Evolutionary conservation across 1,139 yeast species (phyloP).

Genomic region (Hyphopichia burtonii): DNA sequence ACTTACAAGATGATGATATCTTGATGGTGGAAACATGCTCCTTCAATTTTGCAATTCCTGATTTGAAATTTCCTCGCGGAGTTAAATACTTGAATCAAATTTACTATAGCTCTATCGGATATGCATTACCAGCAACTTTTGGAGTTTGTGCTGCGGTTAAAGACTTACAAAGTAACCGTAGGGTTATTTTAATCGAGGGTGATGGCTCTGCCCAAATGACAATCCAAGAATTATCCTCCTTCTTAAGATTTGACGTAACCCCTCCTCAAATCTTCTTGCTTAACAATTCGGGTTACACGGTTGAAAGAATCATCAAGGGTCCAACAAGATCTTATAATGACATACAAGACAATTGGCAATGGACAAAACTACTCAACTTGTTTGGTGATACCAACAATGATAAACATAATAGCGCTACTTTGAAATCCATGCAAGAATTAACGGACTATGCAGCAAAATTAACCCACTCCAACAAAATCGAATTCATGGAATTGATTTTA

Average conservation of each 20-base stretch:
- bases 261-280: conserved; percentile 62
- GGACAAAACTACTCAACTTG: conserved; percentile 62
- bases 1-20: conserved; percentile 60
- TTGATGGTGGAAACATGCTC: conserved; percentile 79
- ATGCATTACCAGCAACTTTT: conserved; percentile 78
- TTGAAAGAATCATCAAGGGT: conserved; percentile 82
- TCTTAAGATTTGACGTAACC: conserved; percentile 52
- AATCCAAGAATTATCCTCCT: conserved; percentile 73
- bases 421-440: conserved; percentile 29
- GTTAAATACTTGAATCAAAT: conserved; percentile 58
- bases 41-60: conserved; percentile 68
- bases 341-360: conserved; percentile 74
- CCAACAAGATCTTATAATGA: conserved; percentile 76
- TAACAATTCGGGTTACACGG: conserved; percentile 85
- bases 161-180: conserved; percentile 47
- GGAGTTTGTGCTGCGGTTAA: conserved; percentile 73
- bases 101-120: conserved; percentile 83
- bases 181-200: conserved; percentile 74
- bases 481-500: conserved; percentile 58
- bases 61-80: conserved; percentile 54
- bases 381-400: conserved; percentile 59
- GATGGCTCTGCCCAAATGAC: conserved; percentile 95
- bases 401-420: conserved; percentile 30
- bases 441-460: conserved; percentile 14
- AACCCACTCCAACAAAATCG: conserved; percentile 33